Base-by-base conservation (phyloP, 2,329 filamentous ascomycete species). In the Raffaelea arxii region DNA sequence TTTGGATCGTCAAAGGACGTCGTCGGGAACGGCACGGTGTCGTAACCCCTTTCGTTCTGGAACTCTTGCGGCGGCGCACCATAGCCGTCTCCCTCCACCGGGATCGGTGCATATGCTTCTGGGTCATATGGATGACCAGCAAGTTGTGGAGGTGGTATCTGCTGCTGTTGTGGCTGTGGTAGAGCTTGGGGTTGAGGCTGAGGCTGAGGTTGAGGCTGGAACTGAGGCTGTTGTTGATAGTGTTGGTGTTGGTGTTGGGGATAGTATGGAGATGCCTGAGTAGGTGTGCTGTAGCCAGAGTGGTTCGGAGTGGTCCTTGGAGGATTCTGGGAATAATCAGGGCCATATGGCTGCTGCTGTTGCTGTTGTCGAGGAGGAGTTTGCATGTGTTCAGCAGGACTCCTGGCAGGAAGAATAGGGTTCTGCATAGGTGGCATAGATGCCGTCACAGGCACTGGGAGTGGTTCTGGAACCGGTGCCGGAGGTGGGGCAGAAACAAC, bases 11-110 rank as follows among this genome's bases (percentile, higher is more conserved):
- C 45, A 14, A 41, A 48, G 2, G 37, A n/a, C 7, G 39, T 11
- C 16, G 30, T 27, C 7, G 46, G 32, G 2, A 46, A 24, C 1
- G 41, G 25, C 4, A 32, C 39, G 37, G 19, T 46, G 55, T 78
- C 75, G 52, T 81, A 77, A 11, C 70, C 56, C 42, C 63, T 62
- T 54, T 78, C 50, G 12, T 42, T n/a, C n/a, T 32, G 16, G 27
- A 9, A 16, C 9, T 32, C 27, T 32, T 32, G 27, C 9, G 27
- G 27, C 27, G 27, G 27, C 27, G 27, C 27, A 9, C 9, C 27
- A 7, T 16, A 12, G 27, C 10, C 19, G 4, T 35, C 42, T 14
- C n/a, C 19, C 35, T 16, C 10, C 7, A 45, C 19, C 12, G 38
- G 38, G 19, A 24, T 16, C 9, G 27, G 9, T 24, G 41, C 27